A percentile compares a stretch with the other conserved stretches of the same genome.
phyloP scores from a whole-genome alignment of 257 asterid species.

The Solanum habrochaites region DNA sequence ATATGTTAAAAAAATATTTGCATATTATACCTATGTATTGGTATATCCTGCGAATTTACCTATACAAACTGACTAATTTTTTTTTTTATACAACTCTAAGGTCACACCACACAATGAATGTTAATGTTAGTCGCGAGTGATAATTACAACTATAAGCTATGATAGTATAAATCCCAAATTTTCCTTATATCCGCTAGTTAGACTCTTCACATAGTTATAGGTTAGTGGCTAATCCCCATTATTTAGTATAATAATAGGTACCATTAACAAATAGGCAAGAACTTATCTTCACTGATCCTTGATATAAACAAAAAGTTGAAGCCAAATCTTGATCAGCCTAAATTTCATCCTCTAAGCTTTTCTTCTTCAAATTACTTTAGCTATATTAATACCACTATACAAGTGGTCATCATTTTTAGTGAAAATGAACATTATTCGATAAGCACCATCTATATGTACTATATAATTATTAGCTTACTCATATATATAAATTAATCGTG shows the following conservation, averaged over 20 bases:
- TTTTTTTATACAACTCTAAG: no score
- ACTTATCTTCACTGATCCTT: not conserved
- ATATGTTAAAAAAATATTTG: no score
- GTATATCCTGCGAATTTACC: no score
- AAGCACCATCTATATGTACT: not conserved
- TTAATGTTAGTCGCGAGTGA: no score
- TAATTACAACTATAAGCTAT: no score
- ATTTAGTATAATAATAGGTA: not conserved
- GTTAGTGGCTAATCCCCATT: not conserved
- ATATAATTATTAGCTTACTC: not conserved
- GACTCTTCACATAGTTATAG: not conserved
- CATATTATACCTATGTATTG: no score
- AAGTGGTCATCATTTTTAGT: not conserved
- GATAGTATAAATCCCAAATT: not conserved
- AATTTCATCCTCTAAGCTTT: not conserved
- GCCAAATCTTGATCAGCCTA: not conserved
- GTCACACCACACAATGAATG: no score
- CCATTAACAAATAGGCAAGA: not conserved
- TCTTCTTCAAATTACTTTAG: not conserved
- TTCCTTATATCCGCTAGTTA: not conserved
- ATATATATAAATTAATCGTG: not conserved
- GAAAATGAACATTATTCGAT: not conserved
- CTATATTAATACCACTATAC: not conserved
- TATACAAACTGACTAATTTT: no score
- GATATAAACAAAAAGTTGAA: not conserved